phyloP scores from a whole-genome alignment of 495 filamentous ascomycete species.

The Venustampulla echinocandica region DNA sequence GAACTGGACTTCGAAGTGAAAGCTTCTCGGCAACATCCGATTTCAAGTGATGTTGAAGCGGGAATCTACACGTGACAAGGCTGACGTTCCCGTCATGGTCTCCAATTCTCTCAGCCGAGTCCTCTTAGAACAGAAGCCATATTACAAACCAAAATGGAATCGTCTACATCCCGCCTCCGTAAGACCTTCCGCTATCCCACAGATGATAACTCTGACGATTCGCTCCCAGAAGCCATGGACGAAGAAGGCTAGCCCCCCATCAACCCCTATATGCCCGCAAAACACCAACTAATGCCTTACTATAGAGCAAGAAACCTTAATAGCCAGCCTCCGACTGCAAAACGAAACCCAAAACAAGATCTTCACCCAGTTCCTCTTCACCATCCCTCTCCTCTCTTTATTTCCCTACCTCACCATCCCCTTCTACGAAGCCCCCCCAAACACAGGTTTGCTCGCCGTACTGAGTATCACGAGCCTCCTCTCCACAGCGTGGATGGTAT shows the following conservation, averaged over 20 bases:
- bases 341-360: slow-evolving; percentile 50
- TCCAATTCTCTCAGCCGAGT: not conserved
- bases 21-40: not conserved
- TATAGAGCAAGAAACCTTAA: slow-evolving; percentile 64
- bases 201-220: slow-evolving; percentile 40
- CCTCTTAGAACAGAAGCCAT: not conserved
- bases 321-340: slow-evolving; percentile 44
- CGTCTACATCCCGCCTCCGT: slow-evolving; percentile 41
- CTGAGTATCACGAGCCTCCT: slow-evolving; percentile 51
- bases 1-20: not conserved
- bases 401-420: slow-evolving; percentile 46
- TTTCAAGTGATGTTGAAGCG: not conserved
- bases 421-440: slow-evolving; percentile 24
- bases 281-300: not conserved
- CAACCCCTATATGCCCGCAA: not conserved
- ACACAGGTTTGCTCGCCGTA: slow-evolving; percentile 35
- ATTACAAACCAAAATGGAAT: slow-evolving; percentile 15
- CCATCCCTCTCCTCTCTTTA: slow-evolving; percentile 43
- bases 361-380: slow-evolving; percentile 50
- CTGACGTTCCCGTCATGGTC: not conserved
- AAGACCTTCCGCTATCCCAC: slow-evolving; percentile 55
- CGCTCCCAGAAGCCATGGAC: slow-evolving; percentile 45
- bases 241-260: slow-evolving; percentile 45
- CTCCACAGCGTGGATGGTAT: slow-evolving; percentile 45
- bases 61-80: not conserved